phyloP scores from a whole-genome alignment of 1,284 basidiomycete species.

The Vanrija humicola region DNA sequence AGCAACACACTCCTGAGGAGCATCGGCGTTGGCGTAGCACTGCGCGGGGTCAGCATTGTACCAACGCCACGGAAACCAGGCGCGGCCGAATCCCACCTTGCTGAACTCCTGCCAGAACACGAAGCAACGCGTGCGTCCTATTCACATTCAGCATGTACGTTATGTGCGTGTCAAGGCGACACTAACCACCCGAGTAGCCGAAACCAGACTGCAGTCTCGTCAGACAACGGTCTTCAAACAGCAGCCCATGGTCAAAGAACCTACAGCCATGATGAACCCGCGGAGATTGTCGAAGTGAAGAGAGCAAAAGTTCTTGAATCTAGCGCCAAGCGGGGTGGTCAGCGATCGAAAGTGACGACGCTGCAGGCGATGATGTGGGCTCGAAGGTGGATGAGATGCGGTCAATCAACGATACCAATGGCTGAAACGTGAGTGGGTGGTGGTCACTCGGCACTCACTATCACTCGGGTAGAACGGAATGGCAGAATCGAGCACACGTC shows the following conservation, averaged over 20 bases:
- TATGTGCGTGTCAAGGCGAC: no score
- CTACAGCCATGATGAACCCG: constrained; percentile 4
- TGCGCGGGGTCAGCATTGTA: constrained; percentile 38
- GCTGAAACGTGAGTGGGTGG: no score
- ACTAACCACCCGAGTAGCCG: constrained; percentile 62
- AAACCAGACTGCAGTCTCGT: constrained; percentile 55
- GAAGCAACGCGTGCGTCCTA: constrained; percentile 85
- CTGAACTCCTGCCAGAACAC: constrained; percentile 88
- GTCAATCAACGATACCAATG: no score
- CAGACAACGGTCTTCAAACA: neutral
- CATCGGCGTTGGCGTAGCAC: constrained; percentile 84
- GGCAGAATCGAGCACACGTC: no score
- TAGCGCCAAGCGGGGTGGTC: no score
- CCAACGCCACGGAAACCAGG: no score
- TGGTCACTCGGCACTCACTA: no score
- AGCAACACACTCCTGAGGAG: constrained; percentile 65
- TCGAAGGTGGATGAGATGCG: no score
- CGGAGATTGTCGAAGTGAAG: neutral
- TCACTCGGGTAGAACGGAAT: no score
- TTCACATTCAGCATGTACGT: neutral
- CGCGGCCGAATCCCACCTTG: constrained; percentile 54
- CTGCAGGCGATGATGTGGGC: no score
- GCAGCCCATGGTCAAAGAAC: neutral
- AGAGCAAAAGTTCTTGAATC: no score
- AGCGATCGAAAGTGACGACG: no score